A percentile compares a stretch with the other conserved stretches of the same genome.
Conservation (phyloP, 2,329 filamentous ascomycete species). For the Ophiostoma piceae region DNA sequence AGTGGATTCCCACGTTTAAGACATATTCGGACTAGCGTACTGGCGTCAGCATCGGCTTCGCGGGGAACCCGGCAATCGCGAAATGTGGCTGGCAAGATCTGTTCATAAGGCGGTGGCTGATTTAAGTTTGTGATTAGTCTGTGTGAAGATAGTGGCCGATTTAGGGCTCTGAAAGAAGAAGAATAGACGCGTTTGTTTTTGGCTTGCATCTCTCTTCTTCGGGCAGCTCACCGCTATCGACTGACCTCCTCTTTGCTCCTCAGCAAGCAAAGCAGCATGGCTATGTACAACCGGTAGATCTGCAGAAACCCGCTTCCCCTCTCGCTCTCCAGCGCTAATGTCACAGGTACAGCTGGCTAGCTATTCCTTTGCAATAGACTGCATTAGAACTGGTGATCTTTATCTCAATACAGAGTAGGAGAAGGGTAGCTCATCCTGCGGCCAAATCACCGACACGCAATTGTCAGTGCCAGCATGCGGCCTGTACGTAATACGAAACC, state of each 20-base stretch:
- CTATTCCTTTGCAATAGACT: background rate
- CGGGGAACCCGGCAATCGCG: background rate
- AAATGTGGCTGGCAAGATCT: background rate
- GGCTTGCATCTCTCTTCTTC: background rate
- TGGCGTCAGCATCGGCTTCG: background rate
- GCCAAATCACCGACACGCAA: slow-evolving; percentile 4
- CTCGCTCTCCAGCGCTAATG: background rate
- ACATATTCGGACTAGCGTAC: slow-evolving; percentile 11
- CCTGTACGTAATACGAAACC: slow-evolving; percentile 3
- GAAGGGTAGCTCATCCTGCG: background rate
- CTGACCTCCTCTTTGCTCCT: background rate
- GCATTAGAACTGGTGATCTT: slow-evolving; percentile 10
- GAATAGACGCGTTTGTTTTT: background rate
- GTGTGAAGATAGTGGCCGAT: background rate
- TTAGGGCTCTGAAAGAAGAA: background rate
- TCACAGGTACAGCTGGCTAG: background rate
- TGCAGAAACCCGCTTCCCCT: background rate
- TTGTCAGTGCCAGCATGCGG: slow-evolving; percentile 2
- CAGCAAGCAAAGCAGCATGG: background rate
- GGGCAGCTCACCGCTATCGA: background rate
- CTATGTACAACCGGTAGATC: background rate
- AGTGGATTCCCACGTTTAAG: slow-evolving; percentile 9
- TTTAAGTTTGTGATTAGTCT: background rate
- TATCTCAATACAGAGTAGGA: background rate
- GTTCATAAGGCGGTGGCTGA: slow-evolving; percentile 1